These are phyloP conservation scores for Megacollybia marginata DNA, from an alignment of 768 basidiomycete genomes.

Conservation along the genomic window DNA sequence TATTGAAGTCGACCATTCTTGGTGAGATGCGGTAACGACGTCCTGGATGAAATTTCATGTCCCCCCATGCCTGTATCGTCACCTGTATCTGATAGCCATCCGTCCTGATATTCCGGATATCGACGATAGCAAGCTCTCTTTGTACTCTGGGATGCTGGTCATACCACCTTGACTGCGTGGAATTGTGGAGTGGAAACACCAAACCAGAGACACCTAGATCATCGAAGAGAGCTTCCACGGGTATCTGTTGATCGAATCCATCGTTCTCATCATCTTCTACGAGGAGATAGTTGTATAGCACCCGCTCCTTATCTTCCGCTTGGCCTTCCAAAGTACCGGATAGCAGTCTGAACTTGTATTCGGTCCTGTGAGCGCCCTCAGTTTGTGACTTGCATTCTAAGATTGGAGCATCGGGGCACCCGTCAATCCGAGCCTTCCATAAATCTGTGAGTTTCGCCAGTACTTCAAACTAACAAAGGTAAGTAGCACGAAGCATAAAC, in stretches of 20 bases:
- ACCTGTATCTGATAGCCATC: slow-evolving; percentile 25
- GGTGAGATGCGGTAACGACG: slow-evolving; percentile 36
- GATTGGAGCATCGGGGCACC: slow-evolving; percentile 39
- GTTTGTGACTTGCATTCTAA: slow-evolving; percentile 27
- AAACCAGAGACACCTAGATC: slow-evolving; percentile 39
- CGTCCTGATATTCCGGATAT: slow-evolving; percentile 31
- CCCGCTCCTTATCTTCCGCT: slow-evolving; percentile 27
- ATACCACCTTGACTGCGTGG: slow-evolving; percentile 29
- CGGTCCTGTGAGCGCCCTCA: slow-evolving; percentile 20
- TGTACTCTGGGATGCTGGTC: slow-evolving; percentile 30
- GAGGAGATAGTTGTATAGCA: slow-evolving; percentile 40
- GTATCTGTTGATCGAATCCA: slow-evolving; percentile 19
- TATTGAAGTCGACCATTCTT: slow-evolving; percentile 47
- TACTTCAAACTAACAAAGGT: slow-evolving; percentile 36
- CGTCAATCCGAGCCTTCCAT: slow-evolving; percentile 42
- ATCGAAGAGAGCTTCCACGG: slow-evolving; percentile 42
- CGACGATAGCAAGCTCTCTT: slow-evolving; percentile 30
- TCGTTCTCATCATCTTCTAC: slow-evolving; percentile 23
- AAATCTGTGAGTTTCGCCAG: slow-evolving; percentile 35
- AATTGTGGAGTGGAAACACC: slow-evolving; percentile 35
- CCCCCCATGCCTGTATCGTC: slow-evolving; percentile 31
- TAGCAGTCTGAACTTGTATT: slow-evolving; percentile 32
- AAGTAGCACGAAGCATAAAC: background rate
- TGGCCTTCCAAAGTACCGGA: slow-evolving; percentile 37
- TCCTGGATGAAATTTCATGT: slow-evolving; percentile 21